Conservation (phyloP, 2,329 filamentous ascomycete species). For the Ceratocystiopsis minuta region DNA sequence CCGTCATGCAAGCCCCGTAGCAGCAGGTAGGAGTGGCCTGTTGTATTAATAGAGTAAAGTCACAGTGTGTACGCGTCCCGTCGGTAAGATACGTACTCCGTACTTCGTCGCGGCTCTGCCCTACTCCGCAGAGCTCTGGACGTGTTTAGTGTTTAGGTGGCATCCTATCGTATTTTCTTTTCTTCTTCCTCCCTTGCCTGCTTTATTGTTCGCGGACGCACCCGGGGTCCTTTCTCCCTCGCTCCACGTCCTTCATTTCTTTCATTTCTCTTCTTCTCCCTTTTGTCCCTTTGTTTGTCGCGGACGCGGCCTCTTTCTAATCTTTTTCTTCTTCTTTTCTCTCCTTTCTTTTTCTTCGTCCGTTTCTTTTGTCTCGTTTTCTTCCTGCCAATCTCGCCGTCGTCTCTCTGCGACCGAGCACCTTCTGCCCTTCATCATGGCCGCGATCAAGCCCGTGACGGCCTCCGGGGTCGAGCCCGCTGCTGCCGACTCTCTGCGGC, state of each 20-base stretch:
- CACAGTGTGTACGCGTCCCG: not conserved
- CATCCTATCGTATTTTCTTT: not conserved
- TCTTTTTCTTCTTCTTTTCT: not conserved
- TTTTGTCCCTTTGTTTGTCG: not conserved
- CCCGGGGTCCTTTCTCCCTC: not conserved
- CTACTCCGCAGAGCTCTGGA: too few species aligned
- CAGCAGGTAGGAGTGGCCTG: too few species aligned
- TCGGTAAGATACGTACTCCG: not conserved
- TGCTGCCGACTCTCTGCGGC: conserved; percentile 37
- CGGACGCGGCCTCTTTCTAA: not conserved
- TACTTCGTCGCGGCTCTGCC: not conserved
- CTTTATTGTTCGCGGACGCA: not conserved
- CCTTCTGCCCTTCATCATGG: conserved; percentile 22
- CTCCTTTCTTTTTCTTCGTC: not conserved
- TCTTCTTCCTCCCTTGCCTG: not conserved
- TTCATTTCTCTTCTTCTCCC: not conserved
- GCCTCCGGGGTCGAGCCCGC: conserved; percentile 42
- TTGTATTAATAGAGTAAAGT: too few species aligned
- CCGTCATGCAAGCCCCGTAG: too few species aligned
- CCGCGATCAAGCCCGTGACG: conserved; percentile 33
- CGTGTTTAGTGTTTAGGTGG: too few species aligned
- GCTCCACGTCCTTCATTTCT: not conserved
- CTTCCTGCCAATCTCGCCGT: not conserved
- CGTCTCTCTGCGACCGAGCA: not conserved
- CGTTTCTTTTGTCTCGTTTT: not conserved